Base-by-base conservation (phyloP, 805 yeast genomes). In the Ogataea nonfermentans region DNA sequence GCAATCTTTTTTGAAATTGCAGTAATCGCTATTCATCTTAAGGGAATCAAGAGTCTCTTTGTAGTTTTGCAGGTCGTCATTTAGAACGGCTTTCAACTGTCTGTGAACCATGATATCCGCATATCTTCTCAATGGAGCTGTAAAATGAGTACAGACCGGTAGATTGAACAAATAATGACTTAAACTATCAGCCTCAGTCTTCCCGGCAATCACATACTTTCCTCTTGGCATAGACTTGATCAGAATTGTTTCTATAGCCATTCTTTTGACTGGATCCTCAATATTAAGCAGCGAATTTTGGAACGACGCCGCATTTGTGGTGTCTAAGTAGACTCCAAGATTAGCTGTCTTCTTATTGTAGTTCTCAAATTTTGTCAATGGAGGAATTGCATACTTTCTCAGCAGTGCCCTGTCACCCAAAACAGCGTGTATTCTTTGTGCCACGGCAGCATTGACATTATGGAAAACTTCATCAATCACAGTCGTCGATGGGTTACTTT, bases 1-100 rank as follows among this genome's bases (percentile, higher is more conserved):
- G 61, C 96, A 90, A 56, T 91, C 98, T 59, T 89, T 87, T 63
- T 90, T 89, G 73, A 91, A 93, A 53, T 88, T 89, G 65, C 97
- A 91, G 61, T 89, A 90, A 55, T 91, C 96, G 9, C 95, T 83
- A 23, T 86, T 76, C 53, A 86, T 83, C 55, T 85, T 83, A 52
- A 90, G 68, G 0, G 89, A 69, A 26, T 84, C 91, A 37, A 78
- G 57, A 44, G 81, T 87, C 33, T 75, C 77, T 13, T 60, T 56
- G 32, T 67, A 61, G 28, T 70, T 73, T 11, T 69, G 73, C 7
- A 55, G 43, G 3, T 61, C 63, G 27, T 61, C 46, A 25, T 62
- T 64, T 27, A 93, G 60, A 19, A 82, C 76, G 2, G 79, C 61
- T 58, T 86, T 90, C 51, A 93, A 67, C 66, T 93, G 99, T 53